phyloP scores from a whole-genome alignment of 2,329 filamentous ascomycete genomes.

The Xylaria polymorpha region DNA sequence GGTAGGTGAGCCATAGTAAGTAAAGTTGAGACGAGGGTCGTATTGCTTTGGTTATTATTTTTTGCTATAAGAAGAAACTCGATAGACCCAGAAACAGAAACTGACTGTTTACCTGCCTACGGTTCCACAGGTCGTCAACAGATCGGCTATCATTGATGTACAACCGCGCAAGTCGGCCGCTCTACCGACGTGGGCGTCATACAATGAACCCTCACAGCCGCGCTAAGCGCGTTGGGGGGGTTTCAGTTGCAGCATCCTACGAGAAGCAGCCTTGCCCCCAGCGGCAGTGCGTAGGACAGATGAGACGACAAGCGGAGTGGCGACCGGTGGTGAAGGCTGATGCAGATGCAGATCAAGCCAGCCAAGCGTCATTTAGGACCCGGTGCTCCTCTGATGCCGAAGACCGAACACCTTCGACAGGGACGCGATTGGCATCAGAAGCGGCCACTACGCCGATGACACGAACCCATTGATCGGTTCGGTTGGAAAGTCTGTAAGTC shows the following conservation, averaged over 20 bases:
- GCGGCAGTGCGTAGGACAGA: slow-evolving; percentile 34
- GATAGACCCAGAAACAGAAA: slow-evolving; percentile 10
- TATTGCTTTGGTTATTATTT: not conserved
- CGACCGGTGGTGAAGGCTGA: slow-evolving; percentile 15
- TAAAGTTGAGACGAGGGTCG: slow-evolving; percentile 6
- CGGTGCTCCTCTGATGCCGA: slow-evolving; percentile 28
- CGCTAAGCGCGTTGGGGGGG: slow-evolving; percentile 42
- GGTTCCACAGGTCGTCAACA: slow-evolving; percentile 31
- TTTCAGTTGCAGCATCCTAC: slow-evolving; percentile 31
- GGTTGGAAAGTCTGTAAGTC: slow-evolving; percentile 45
- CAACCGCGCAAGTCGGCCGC: slow-evolving; percentile 24
- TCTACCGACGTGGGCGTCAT: slow-evolving; percentile 32
- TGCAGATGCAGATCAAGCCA: slow-evolving; percentile 40
- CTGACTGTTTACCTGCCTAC: not conserved
- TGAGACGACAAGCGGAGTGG: slow-evolving; percentile 26
- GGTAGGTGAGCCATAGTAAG: slow-evolving; percentile 3
- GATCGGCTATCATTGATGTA: slow-evolving; percentile 20
- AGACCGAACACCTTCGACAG: slow-evolving; percentile 31
- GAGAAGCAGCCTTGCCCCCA: slow-evolving; percentile 35
- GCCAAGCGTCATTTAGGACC: slow-evolving; percentile 40
- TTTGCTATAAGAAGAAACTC: not conserved
- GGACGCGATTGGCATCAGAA: slow-evolving; percentile 45
- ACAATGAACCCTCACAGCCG: slow-evolving; percentile 38
- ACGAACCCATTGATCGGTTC: slow-evolving; percentile 47
- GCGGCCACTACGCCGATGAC: slow-evolving; percentile 41